These are phyloP conservation scores for Bolboschoenus planiculmis DNA, from an alignment of 176 grass and related monocot genomes.

Conservation along the genomic window DNA sequence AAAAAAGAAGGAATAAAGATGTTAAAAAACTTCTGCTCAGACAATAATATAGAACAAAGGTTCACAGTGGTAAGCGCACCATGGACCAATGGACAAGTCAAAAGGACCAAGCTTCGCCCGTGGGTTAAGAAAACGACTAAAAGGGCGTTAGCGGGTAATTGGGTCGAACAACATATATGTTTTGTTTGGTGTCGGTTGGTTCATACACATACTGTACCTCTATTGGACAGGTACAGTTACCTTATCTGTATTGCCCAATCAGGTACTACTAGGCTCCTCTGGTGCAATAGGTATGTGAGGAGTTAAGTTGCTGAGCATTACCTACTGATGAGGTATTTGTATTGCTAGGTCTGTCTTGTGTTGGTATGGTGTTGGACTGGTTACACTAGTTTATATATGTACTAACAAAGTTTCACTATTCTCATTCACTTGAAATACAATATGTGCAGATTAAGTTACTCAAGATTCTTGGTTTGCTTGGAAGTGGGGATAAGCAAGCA, in stretches of 20 bases:
- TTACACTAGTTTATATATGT: slow-evolving; percentile 1
- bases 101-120: too few relatives aligned
- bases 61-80: too few relatives aligned
- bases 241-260: not conserved
- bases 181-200: not conserved
- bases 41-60: too few relatives aligned
- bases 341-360: not conserved
- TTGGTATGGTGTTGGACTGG: not conserved
- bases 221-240: not conserved
- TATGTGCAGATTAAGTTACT: slow-evolving; percentile 86
- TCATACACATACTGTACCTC: not conserved
- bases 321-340: not conserved
- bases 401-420: slow-evolving; percentile 17
- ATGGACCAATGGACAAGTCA: too few relatives aligned
- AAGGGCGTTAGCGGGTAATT: too few relatives aligned
- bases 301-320: slow-evolving; percentile 4
- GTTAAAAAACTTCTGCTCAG: too few relatives aligned
- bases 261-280: not conserved
- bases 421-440: slow-evolving; percentile 15
- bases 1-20: too few relatives aligned
- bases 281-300: slow-evolving; percentile 6
- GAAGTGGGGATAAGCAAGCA: slow-evolving; percentile 88
- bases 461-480: slow-evolving; percentile 92
- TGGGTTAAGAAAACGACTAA: too few relatives aligned
- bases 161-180: too few relatives aligned